A percentile compares a stretch with the other conserved stretches of the same genome.
Conservation (phyloP, 208 protist genomes). For the Leishmania braziliensis region DNA sequence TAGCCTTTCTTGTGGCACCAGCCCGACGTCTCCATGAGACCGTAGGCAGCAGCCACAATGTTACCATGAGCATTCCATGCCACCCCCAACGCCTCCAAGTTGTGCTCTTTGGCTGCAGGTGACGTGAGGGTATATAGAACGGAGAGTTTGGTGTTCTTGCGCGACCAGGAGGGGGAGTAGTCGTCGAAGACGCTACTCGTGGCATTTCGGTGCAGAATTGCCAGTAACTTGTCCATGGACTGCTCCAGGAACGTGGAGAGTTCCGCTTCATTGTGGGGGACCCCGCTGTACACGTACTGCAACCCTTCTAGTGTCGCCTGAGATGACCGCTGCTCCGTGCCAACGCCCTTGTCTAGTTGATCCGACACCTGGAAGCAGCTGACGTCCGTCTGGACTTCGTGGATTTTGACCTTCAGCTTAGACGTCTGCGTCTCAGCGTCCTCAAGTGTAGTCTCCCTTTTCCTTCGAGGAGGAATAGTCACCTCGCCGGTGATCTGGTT, state of each 20-base stretch:
- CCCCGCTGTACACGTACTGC: slow-evolving; percentile 79
- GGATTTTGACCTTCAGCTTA: slow-evolving; percentile 29
- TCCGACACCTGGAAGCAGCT: slow-evolving; percentile 60
- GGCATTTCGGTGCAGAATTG: slow-evolving; percentile 70
- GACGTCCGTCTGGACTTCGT: slow-evolving; percentile 67
- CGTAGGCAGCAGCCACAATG: slow-evolving; percentile 88
- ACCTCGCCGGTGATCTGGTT: slow-evolving; percentile 79
- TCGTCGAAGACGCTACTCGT: slow-evolving; percentile 80
- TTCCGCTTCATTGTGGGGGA: slow-evolving; percentile 56
- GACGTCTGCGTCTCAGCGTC: slow-evolving; percentile 60
- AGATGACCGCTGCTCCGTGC: slow-evolving; percentile 44
- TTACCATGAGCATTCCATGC: slow-evolving; percentile 87
- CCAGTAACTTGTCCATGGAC: slow-evolving; percentile 49
- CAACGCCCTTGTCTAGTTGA: slow-evolving; percentile 70
- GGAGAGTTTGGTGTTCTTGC: slow-evolving; percentile 62
- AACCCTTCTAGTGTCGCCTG: slow-evolving; percentile 72
- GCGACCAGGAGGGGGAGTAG: slow-evolving; percentile 87
- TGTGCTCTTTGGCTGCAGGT: slow-evolving; percentile 53
- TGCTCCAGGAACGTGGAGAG: slow-evolving; percentile 69
- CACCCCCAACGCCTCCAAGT: slow-evolving; percentile 72
- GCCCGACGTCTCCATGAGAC: slow-evolving; percentile 79
- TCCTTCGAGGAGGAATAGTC: slow-evolving; percentile 62
- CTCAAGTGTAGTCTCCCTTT: slow-evolving; percentile 34
- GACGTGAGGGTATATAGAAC: slow-evolving; percentile 70
- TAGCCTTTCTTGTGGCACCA: slow-evolving; percentile 88